Base-by-base conservation (phyloP, 176 grass and related monocot species). In the Cenchrus americanus region DNA sequence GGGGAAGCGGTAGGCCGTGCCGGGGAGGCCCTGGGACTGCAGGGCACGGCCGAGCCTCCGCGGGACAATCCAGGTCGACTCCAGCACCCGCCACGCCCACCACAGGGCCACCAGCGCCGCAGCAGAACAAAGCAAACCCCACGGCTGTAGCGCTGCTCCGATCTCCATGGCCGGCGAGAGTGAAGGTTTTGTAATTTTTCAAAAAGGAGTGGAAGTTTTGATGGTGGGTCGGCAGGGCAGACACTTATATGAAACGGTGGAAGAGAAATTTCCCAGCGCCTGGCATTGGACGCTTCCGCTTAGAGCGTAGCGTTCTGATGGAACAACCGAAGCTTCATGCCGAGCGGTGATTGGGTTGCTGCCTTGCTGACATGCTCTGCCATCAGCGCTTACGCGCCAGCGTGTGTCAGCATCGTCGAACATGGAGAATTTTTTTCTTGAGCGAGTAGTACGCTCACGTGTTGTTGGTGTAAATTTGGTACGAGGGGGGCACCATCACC, bases 1-100 rank as follows among this genome's bases (percentile, higher is more conserved):
- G 11, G 75, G 82, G 69, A 88, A 84, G 51, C 82, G 82, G 72
- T 88, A 92, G 0, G 40, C 0, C 10, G 85, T 78, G 79, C 90
- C 90, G 21, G 57, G 18, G 63, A 95, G 70, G 49, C 93, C 93
- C 83, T 93, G 88, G 2, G 88, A 40, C 5, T 6, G 76, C 51
- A 95, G 85, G 9, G 60, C 77, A 2, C 66, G 58, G 22, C 21
- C 90, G 3, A 92, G 49, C 79, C 85, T 51, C 80, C 49, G 60
- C 2, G 93, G 90, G 47, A 37, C 6, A 37, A 89, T 71, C 90
- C 74, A 84, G 8, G 57, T 21, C 34, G 69, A 64, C 1, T 63
- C 67, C 22, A 95, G 78, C 0, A 3, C 57, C 12, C 81, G 51
- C 73, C 46, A 58, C 0, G 78, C 87, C 21, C 37, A 85, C 64